These are phyloP conservation scores for Austroboletus novae-zelandiae DNA, from an alignment of 1,284 basidiomycete species.

Conservation along the genomic window DNA sequence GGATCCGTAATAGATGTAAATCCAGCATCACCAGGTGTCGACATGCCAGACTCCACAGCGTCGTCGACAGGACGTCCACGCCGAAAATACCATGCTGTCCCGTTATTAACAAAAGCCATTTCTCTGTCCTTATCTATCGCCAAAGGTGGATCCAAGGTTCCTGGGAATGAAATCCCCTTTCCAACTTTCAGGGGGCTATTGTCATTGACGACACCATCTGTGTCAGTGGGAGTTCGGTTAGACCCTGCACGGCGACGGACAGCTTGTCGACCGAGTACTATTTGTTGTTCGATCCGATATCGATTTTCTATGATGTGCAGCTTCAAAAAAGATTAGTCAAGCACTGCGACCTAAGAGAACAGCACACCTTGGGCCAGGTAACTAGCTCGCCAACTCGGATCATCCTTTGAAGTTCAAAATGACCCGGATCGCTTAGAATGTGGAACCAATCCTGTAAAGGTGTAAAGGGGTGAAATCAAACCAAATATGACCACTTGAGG, in stretches of 20 bases:
- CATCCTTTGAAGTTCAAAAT: conserved; percentile 79
- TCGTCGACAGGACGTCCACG: conserved; percentile 28
- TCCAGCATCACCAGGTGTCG: conserved; percentile 26
- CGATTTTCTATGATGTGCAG: conserved; percentile 91
- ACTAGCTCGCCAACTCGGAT: conserved; percentile 83
- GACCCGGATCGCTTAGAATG: conserved; percentile 82
- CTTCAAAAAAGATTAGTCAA: conserved; percentile 39
- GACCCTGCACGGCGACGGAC: conserved; percentile 49
- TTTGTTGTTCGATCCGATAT: conserved; percentile 75
- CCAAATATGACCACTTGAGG: not conserved
- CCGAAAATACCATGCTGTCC: conserved; percentile 47
- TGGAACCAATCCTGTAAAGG: conserved; percentile 73
- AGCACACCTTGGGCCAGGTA: conserved; percentile 87
- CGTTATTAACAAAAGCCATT: conserved; percentile 45
- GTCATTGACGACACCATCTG: conserved; percentile 26
- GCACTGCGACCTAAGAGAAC: not conserved
- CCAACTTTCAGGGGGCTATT: conserved; percentile 10
- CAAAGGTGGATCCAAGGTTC: conserved; percentile 43
- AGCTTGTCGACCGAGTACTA: conserved; percentile 75
- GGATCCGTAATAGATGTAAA: conserved; percentile 35
- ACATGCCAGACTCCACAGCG: conserved; percentile 23
- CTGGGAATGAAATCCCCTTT: conserved; percentile 2
- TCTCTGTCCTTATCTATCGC: conserved; percentile 63
- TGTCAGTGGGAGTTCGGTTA: conserved; percentile 27
- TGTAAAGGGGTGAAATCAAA: conserved; percentile 27